Evolutionary conservation across 1,284 basidiomycete genomes (phyloP), one percentile per base, ranked within the genome.

Genomic region (Thelephora terrestris): DNA sequence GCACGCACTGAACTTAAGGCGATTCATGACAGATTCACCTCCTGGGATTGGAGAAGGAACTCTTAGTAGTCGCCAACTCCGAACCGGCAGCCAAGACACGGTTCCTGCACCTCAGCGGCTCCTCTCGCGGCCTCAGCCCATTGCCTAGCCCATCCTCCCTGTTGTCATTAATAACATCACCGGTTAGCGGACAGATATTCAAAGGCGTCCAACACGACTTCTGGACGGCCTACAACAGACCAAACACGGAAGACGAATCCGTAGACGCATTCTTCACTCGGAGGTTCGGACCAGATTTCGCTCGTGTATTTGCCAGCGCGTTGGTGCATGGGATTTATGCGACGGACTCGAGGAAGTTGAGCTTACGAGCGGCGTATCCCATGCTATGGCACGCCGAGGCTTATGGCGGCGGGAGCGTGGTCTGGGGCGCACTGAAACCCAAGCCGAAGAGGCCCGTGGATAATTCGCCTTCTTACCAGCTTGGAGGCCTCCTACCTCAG

Each of bases 311-410:
- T 45, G 83, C 87, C 3, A 90, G 85, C 49, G 87, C 93, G 0
- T 71, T 97, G 53, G 78, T 93, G 1, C 94, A 97, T 58, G 95
- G 94, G 0, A 88, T 99, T 51, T 97, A 96, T 61, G 92, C 91
- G 1, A 81, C 90, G 0, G 91, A 95, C 58, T 79, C 91, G 3
- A 68, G 85, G 1, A 58, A 69, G 32, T 66, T 98, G 7, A 92
- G 90, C 53, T 71, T 91, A 0, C 75, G 83, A 2, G 76, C 89
- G 3, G 76, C 90, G 1, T 89, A 97, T 59, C 83, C 87, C 0
- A 69, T 71, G 3, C 57, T 96, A 17, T 86, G 78, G 74, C 76
- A 82, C 23, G 70, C 80, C 0, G 85, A 91, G 61, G 72, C 78
- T 46, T 60, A 70, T 6, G 80, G 81, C 3, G 68, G 75, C 12